Evolutionary conservation across 2,329 filamentous ascomycete genomes (phyloP), one percentile per base, ranked within the genome.

Genomic region (Pseudocercospora musae): DNA sequence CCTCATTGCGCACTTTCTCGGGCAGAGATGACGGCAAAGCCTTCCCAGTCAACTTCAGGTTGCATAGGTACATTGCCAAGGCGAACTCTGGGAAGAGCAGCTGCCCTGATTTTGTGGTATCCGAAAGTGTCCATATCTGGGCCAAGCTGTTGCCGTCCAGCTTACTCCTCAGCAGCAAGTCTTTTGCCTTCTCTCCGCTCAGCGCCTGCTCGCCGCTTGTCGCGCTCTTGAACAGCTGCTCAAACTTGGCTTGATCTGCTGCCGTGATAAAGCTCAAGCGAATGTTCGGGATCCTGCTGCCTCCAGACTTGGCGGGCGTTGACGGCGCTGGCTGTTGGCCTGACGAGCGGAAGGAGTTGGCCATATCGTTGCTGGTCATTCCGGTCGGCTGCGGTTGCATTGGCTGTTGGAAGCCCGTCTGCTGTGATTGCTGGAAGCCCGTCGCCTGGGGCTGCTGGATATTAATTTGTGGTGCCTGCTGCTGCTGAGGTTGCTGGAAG

Each of bases 41-140:
- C 77, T 96, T 96, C 62, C 92, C 92, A 0, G 91, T 95, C 62
- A 98, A 82, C 75, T 89, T 95, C 69, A 99, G 75, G 74, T 98
- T 99, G 82, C 95, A 99, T 31, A 99, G 86, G 72, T 99, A 99
- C 95, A 99, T 98, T 65, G 95, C 91, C 62, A 99, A 82, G 7
- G 95, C 95, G 69, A 99, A 99, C 78, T 99, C 95, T 46, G 95
- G 95, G 74, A 99, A 99, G 74, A 97, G 89, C 31, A 99, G 85
- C 77, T 97, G 93, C 50, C 95, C 95, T 13, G 94, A 95, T 76
- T 96, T 94, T 53, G 95, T 99, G 9, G 95, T 97, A 78, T 99
- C 95, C 52, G 92, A 91, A 21, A 99, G 81, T 20, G 92, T 92
- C 93, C 94, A 99, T 71, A 99, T 96, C 70, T 96, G 91, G 21